Conservation (phyloP, 2,329 filamentous ascomycete species). For the Daldinia sp. region DNA sequence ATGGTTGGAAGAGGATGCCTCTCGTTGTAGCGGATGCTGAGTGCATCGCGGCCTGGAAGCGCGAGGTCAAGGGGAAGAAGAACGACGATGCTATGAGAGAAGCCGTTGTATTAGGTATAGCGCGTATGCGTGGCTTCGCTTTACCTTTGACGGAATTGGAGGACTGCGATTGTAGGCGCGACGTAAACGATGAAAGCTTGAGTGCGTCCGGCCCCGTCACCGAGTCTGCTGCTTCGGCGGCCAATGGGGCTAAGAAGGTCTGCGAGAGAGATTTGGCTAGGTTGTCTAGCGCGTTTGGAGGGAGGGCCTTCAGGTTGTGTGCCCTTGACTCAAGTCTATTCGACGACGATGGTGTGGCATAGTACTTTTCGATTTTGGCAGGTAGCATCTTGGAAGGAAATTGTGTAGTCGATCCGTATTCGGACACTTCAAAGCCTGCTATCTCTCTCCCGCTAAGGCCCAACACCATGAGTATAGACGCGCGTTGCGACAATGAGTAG, state of each 20-base stretch:
- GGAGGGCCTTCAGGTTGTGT: slow-evolving; percentile 63
- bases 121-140: slow-evolving; percentile 59
- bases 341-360: slow-evolving; percentile 58
- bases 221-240: slow-evolving; percentile 82
- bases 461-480: slow-evolving; percentile 82
- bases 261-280: slow-evolving; percentile 77
- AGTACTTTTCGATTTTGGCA: slow-evolving; percentile 77
- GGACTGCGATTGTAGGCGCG: slow-evolving; percentile 75
- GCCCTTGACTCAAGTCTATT: slow-evolving; percentile 43
- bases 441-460: slow-evolving; percentile 87
- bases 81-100: slow-evolving; percentile 80
- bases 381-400: slow-evolving; percentile 89
- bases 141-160: slow-evolving; percentile 49
- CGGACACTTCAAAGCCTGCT: slow-evolving; percentile 76
- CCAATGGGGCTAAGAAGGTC: slow-evolving; percentile 82
- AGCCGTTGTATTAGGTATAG: slow-evolving; percentile 82
- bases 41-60: slow-evolving; percentile 76
- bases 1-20: slow-evolving; percentile 77
- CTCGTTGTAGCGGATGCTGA: slow-evolving; percentile 56
- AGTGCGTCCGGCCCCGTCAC: slow-evolving; percentile 83
- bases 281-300: slow-evolving; percentile 71
- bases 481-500: slow-evolving; percentile 87
- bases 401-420: slow-evolving; percentile 61
- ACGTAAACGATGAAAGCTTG: slow-evolving; percentile 90
- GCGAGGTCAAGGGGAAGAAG: slow-evolving; percentile 87